These are phyloP conservation scores for Strigomonas galati DNA, from an alignment of 208 protist species.

Conservation along the genomic window DNA sequence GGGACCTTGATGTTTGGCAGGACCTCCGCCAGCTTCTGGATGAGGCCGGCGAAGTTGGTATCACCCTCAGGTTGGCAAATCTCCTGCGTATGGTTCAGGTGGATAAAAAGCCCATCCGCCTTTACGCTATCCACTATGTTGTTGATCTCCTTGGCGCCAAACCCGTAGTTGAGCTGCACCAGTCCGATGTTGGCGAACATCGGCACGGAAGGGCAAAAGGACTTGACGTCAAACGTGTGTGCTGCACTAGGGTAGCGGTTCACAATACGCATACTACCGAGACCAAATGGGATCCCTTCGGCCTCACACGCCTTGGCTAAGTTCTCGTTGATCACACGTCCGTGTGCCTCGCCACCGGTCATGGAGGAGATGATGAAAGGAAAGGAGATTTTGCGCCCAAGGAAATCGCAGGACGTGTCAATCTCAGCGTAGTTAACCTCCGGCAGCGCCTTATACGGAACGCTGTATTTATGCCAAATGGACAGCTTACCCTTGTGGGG, in stretches of 20 bases:
- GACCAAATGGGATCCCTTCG: slow-evolving; percentile 83
- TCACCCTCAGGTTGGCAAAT: slow-evolving; percentile 90
- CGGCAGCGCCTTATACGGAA: slow-evolving; percentile 86
- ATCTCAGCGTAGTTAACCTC: slow-evolving; percentile 79
- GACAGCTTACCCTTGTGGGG: slow-evolving; percentile 54
- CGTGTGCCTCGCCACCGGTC: slow-evolving; percentile 88
- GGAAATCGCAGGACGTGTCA: slow-evolving; percentile 70
- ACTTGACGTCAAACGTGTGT: slow-evolving; percentile 88
- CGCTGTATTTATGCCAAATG: slow-evolving; percentile 77
- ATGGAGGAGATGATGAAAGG: slow-evolving; percentile 90
- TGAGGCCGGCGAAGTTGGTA: slow-evolving; percentile 84
- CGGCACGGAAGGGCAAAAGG: slow-evolving; percentile 79
- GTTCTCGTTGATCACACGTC: slow-evolving; percentile 90
- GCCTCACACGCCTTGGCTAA: slow-evolving; percentile 86
- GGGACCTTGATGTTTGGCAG: slow-evolving; percentile 83
- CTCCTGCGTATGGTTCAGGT: slow-evolving; percentile 91
- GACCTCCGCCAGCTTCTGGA: slow-evolving; percentile 64
- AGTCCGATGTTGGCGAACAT: slow-evolving; percentile 93
- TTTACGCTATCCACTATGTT: slow-evolving; percentile 74
- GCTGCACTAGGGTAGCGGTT: slow-evolving; percentile 80
- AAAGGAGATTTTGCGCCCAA: slow-evolving; percentile 73
- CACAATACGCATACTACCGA: slow-evolving; percentile 90
- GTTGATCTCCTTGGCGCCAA: slow-evolving; percentile 80
- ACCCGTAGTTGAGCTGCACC: slow-evolving; percentile 93
- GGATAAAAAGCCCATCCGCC: slow-evolving; percentile 88